These are phyloP conservation scores for Fusarium sp. DNA, from an alignment of 2,329 filamentous ascomycete genomes.

Conservation along the genomic window DNA sequence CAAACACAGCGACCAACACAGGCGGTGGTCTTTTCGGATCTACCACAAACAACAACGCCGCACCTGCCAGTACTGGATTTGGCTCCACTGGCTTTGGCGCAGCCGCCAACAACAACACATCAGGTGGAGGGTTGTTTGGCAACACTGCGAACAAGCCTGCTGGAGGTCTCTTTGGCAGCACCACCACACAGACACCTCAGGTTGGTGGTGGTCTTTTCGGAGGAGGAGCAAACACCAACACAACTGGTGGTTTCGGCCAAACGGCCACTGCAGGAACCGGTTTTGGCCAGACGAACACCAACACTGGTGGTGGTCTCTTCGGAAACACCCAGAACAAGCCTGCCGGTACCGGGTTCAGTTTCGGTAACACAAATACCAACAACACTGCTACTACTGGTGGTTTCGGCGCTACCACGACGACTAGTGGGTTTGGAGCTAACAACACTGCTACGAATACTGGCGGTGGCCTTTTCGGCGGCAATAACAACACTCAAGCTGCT, in stretches of 20 bases:
- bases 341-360: slow-evolving; percentile 55
- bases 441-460: slow-evolving; percentile 49
- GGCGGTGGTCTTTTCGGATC: slow-evolving; percentile 57
- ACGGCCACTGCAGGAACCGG: slow-evolving; percentile 50
- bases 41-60: slow-evolving; percentile 51
- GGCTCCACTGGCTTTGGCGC: slow-evolving; percentile 60
- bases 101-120: slow-evolving; percentile 49
- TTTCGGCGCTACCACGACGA: slow-evolving; percentile 47
- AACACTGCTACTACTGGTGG: slow-evolving; percentile 38
- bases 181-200: slow-evolving; percentile 38
- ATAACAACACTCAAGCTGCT: slow-evolving; percentile 53
- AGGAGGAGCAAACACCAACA: slow-evolving; percentile 36
- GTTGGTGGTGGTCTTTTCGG: slow-evolving; percentile 50
- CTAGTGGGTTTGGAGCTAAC: slow-evolving; percentile 49
- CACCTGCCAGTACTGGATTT: slow-evolving; percentile 39
- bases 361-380: slow-evolving; percentile 58
- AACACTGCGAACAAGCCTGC: slow-evolving; percentile 47
- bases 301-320: slow-evolving; percentile 57
- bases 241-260: slow-evolving; percentile 35
- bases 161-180: slow-evolving; percentile 57
- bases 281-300: slow-evolving; percentile 55
- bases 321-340: slow-evolving; percentile 59
- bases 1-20: slow-evolving; percentile 53
- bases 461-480: slow-evolving; percentile 61
- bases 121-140: slow-evolving; percentile 51